Evolutionary conservation across 208 protist genomes (phyloP), one percentile per base, ranked within the genome.

Genomic region (Phytomonas sp.): DNA sequence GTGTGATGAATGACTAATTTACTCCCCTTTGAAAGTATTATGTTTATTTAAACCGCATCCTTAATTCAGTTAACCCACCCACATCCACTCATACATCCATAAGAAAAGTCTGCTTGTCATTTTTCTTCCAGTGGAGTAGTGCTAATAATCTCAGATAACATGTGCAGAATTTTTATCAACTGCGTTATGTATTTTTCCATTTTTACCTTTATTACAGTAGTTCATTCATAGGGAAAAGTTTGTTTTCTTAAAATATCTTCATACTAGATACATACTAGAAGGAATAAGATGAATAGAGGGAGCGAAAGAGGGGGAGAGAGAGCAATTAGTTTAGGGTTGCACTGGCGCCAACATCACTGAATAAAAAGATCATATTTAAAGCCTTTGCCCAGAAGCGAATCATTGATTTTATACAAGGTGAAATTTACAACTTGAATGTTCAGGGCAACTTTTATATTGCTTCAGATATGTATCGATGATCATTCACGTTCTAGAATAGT

Each of bases 151-250:
- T 20, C 20, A 56, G 11, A 26, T 56, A 5, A 26, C 23, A 6
- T 56, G 6, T 26, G 23, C 26, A 1, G 20, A 56, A 6, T 68
- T 20, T 1, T 62, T 70, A 31, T 59, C 5, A 6, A 32, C 26
- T 32, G 20, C 5, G 7, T 33, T 70, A 26, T 67, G 17, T 60
- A 31, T n/a, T n/a, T 11, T 60, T 29, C 36, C n/a, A 62, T 67
- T 61, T 36, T 66, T 67, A n/a, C 23, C 11, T 23, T 0, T 26
- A 37, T 31, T 67, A 4, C 2, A 30, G 62, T 26, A n/a, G 65
- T 70, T 70, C 17, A 51, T 32, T 69, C 13, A 20, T 36, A 28
- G 60, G 20, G 59, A 31, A 56, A 26, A 7, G 46, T 56, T 56
- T 56, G 17, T 2, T 26, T 7, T 56, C 46, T 56, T 1, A 7